Conservation (phyloP, 495 filamentous ascomycete genomes). For the Xylaria longipes region DNA sequence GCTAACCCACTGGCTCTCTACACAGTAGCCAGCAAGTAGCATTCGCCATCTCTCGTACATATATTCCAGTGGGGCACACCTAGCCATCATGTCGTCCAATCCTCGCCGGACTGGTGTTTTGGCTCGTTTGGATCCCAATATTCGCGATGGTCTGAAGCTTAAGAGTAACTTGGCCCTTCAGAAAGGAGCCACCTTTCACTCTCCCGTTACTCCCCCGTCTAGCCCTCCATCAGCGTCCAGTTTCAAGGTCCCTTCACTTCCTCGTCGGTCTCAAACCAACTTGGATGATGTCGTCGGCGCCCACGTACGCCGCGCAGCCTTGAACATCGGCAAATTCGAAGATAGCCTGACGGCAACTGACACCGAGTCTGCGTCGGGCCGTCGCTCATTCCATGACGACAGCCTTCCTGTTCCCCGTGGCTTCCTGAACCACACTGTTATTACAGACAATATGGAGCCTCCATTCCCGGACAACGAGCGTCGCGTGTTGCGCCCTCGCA, state of each 20-base stretch:
- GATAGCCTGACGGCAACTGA: conserved; percentile 46
- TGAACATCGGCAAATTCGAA: conserved; percentile 58
- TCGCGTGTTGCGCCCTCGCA: conserved; percentile 56
- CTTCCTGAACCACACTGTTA: conserved; percentile 56
- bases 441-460: conserved; percentile 43
- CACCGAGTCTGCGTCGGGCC: conserved; percentile 33
- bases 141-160: conserved; percentile 48
- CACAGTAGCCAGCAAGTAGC: conserved; percentile 37
- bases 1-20: conserved; percentile 36
- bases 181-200: conserved; percentile 71
- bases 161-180: conserved; percentile 61
- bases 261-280: conserved; percentile 66
- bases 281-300: conserved; percentile 66
- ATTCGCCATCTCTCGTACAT: conserved; percentile 21
- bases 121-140: conserved; percentile 51
- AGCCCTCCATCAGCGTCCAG: conserved; percentile 47
- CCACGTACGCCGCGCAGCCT: conserved; percentile 59
- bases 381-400: conserved; percentile 50
- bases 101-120: conserved; percentile 55
- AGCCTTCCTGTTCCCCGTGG: conserved; percentile 58
- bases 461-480: conserved; percentile 41
- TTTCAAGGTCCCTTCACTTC: conserved; percentile 58
- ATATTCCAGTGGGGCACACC: conserved; percentile 27
- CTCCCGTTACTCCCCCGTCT: conserved; percentile 52
- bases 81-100: conserved; percentile 58